A percentile compares a stretch with the other conserved stretches of the same genome.
phyloP scores from a whole-genome alignment of 495 filamentous ascomycete species.

The Glutinoglossum americanum region DNA sequence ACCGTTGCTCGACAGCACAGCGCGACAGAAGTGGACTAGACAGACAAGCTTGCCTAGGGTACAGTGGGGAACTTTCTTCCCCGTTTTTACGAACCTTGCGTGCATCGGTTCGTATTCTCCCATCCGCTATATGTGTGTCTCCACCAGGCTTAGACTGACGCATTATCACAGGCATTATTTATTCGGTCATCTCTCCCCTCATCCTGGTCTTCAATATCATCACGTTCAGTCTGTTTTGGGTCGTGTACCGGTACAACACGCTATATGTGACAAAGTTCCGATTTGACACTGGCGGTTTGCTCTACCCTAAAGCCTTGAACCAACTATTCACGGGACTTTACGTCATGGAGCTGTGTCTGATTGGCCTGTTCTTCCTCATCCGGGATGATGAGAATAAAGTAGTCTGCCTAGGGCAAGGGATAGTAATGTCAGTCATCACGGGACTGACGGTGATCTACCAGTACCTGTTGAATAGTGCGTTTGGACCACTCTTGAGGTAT shows the following conservation, averaged over 20 bases:
- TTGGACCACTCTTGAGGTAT: slow-evolving; percentile 69
- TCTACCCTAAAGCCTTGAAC: slow-evolving; percentile 87
- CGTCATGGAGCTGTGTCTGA: slow-evolving; percentile 76
- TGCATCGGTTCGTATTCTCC: slow-evolving; percentile 46
- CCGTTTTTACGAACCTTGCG: slow-evolving; percentile 85
- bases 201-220: slow-evolving; percentile 87
- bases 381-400: slow-evolving; percentile 33
- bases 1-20: slow-evolving; percentile 64
- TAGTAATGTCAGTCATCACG: slow-evolving; percentile 65
- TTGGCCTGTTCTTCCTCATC: slow-evolving; percentile 82
- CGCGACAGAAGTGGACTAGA: slow-evolving; percentile 70
- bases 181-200: slow-evolving; percentile 72
- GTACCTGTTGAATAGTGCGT: slow-evolving; percentile 59
- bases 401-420: slow-evolving; percentile 59
- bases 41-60: slow-evolving; percentile 59
- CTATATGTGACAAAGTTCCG: slow-evolving; percentile 85
- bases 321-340: slow-evolving; percentile 91
- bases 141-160: neutral
- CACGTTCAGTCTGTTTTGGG: slow-evolving; percentile 87
- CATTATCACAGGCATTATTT: slow-evolving; percentile 43
- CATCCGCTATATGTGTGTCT: neutral
- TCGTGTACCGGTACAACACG: slow-evolving; percentile 90
- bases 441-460: slow-evolving; percentile 64
- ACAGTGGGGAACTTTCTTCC: slow-evolving; percentile 86
- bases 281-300: slow-evolving; percentile 77